A percentile compares a stretch with the other conserved stretches of the same genome.
phyloP scores from a whole-genome alignment of 306 rosid species.

The Boehmeria nivea region DNA sequence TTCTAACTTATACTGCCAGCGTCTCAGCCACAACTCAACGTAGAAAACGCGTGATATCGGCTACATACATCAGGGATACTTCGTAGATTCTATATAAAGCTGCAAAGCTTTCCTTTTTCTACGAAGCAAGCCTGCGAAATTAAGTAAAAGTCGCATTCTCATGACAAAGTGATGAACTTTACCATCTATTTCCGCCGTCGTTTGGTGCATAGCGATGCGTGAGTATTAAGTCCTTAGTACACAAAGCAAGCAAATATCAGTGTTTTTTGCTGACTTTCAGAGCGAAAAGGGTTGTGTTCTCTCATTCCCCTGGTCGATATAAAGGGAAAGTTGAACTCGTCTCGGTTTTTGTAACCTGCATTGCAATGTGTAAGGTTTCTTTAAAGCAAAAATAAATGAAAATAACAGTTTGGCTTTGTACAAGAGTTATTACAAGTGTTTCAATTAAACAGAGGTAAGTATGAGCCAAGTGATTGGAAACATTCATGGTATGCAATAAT shows the following conservation, averaged over 20 bases:
- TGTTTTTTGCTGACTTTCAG: conserved; percentile 20
- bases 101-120: conserved; percentile 19
- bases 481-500: no score
- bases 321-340: conserved; percentile 59
- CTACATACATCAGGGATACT: conserved; percentile 20
- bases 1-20: no score
- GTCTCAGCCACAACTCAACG: no score
- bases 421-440: no score
- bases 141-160: conserved; percentile 24
- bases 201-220: conserved; percentile 15
- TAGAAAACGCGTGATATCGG: conserved; percentile 28
- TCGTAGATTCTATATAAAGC: neutral
- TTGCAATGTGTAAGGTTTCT: conserved; percentile 9
- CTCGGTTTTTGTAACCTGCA: conserved; percentile 89
- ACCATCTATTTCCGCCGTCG: conserved; percentile 11
- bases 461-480: no score
- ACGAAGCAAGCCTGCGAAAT: conserved; percentile 21
- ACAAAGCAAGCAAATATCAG: conserved; percentile 5
- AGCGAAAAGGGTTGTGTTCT: conserved; percentile 9
- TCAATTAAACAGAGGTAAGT: no score
- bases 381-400: neutral
- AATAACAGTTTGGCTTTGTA: neutral
- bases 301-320: conserved; percentile 58
- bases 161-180: conserved; percentile 20
- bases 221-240: neutral